Percentiles rank a stretch among this genome's conserved stretches.
Conservation (phyloP, 306 rosid genomes). For the Lupinus albus region DNA sequence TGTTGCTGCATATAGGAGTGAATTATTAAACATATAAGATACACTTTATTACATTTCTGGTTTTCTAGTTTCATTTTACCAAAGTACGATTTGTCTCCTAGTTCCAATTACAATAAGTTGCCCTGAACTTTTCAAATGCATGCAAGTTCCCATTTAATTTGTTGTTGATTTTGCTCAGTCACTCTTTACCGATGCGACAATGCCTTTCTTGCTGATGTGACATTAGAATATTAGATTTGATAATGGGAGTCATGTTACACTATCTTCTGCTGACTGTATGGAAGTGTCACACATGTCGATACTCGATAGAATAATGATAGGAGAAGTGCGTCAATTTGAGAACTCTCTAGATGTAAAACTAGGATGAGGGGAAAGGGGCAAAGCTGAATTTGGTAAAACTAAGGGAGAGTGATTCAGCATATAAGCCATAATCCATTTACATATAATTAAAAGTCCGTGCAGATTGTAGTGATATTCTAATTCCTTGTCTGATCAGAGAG, state of each 20-base stretch:
- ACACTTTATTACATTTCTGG: not conserved
- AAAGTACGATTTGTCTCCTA: conserved; percentile 2
- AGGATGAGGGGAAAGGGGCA: not conserved
- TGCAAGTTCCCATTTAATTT: conserved; percentile 12
- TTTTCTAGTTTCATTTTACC: conserved; percentile 26
- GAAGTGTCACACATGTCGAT: not conserved
- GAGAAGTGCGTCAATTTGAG: conserved; percentile 18
- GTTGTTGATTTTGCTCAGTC: not conserved
- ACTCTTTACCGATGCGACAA: not conserved
- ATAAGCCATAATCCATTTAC: not conserved
- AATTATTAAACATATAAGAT: not conserved
- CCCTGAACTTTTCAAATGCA: conserved; percentile 16
- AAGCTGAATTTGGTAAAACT: conserved; percentile 21
- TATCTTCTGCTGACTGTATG: not conserved
- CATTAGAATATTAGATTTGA: conserved; percentile 1
- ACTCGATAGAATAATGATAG: conserved; percentile 2
- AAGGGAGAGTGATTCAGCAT: not conserved
- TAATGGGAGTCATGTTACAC: not conserved
- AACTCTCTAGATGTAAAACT: conserved; percentile 32
- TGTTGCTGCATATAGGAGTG: not conserved
- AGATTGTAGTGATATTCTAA: not conserved
- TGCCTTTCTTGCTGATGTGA: not conserved
- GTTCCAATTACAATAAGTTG: conserved; percentile 8
- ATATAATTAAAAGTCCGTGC: not conserved
- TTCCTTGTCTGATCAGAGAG: conserved; percentile 18